phyloP scores from a whole-genome alignment of 345 rosid genomes.

The Streptanthus diversifolius region DNA sequence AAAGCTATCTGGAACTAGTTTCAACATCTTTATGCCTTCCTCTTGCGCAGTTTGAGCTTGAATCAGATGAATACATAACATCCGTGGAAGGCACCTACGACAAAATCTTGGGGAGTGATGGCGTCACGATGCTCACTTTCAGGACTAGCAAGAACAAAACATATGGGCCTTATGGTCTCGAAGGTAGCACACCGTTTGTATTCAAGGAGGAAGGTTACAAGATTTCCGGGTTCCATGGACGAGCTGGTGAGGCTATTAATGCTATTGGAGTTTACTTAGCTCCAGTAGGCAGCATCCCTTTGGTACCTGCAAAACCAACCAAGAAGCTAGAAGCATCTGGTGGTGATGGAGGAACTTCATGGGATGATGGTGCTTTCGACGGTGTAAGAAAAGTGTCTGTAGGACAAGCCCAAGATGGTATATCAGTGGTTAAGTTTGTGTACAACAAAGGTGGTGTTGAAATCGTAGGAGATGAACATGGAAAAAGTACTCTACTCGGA shows the following conservation, averaged over 20 bases:
- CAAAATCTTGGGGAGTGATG: slow-evolving; percentile 4
- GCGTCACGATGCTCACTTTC: slow-evolving; percentile 20
- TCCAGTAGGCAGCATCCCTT: slow-evolving; percentile 26
- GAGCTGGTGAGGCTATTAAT: slow-evolving; percentile 1
- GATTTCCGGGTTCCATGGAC: slow-evolving; percentile 33
- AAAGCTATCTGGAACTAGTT: neutral
- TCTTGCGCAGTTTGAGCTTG: slow-evolving; percentile 25
- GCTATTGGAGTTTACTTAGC: slow-evolving; percentile 36
- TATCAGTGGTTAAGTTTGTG: slow-evolving; percentile 24
- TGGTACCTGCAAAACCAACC: slow-evolving; percentile 1
- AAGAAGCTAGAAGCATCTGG: slow-evolving; percentile 16
- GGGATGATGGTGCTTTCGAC: slow-evolving; percentile 30
- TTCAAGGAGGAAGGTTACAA: slow-evolving; percentile 28
- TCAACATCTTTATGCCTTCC: neutral
- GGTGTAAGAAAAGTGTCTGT: slow-evolving; percentile 19
- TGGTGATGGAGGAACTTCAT: slow-evolving; percentile 14
- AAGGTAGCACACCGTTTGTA: neutral
- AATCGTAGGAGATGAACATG: slow-evolving; percentile 20
- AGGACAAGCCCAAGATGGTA: slow-evolving; percentile 12
- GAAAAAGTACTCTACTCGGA: slow-evolving; percentile 10
- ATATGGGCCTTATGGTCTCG: slow-evolving; percentile 24
- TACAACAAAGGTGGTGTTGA: slow-evolving; percentile 1
- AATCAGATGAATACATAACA: slow-evolving; percentile 28
- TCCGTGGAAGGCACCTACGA: slow-evolving; percentile 28
- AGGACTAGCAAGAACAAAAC: slow-evolving; percentile 15